Conservation (phyloP, 768 basidiomycete species). For the Lentinula guzmanii region DNA sequence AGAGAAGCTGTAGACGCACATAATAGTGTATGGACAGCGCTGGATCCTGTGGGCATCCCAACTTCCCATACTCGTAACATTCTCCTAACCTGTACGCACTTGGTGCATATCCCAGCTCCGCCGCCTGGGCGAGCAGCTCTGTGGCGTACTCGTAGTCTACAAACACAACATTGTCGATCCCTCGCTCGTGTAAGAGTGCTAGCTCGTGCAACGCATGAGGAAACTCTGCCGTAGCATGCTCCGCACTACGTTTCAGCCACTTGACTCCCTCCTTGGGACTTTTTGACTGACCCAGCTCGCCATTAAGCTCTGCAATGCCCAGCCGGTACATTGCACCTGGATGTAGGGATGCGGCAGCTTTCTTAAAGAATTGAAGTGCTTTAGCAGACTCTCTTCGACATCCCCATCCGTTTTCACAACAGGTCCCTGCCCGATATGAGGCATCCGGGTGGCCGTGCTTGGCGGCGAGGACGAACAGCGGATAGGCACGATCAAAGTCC, state of each 20-base stretch:
- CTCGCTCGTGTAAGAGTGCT: conserved; percentile 90
- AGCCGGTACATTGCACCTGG: conserved; percentile 96
- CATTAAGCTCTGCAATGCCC: conserved; percentile 93
- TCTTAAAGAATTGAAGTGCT: conserved; percentile 88
- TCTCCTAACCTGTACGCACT: conserved; percentile 94
- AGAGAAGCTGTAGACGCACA: conserved; percentile 45
- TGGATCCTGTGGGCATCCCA: conserved; percentile 96
- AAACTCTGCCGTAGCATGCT: conserved; percentile 90
- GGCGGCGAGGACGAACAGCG: conserved; percentile 90
- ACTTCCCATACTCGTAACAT: conserved; percentile 98
- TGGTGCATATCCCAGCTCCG: conserved; percentile 94
- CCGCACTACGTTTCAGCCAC: conserved; percentile 96
- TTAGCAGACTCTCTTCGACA: conserved; percentile 89
- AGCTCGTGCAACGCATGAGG: conserved; percentile 95
- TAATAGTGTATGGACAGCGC: conserved; percentile 99
- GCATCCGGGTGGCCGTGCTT: conserved; percentile 98
- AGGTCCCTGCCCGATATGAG: conserved; percentile 92
- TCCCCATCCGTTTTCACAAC: conserved; percentile 99
- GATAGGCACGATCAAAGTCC: conserved; percentile 97
- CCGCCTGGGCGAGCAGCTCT: conserved; percentile 90
- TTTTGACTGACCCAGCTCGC: conserved; percentile 81
- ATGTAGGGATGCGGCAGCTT: conserved; percentile 86
- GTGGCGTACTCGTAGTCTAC: conserved; percentile 94
- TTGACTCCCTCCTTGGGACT: conserved; percentile 95
- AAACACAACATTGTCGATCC: conserved; percentile 96